Evolutionary conservation across 2,329 filamentous ascomycete genomes (phyloP), one percentile per base, ranked within the genome.

Genomic region (Aspergillus quadrilineatus): DNA sequence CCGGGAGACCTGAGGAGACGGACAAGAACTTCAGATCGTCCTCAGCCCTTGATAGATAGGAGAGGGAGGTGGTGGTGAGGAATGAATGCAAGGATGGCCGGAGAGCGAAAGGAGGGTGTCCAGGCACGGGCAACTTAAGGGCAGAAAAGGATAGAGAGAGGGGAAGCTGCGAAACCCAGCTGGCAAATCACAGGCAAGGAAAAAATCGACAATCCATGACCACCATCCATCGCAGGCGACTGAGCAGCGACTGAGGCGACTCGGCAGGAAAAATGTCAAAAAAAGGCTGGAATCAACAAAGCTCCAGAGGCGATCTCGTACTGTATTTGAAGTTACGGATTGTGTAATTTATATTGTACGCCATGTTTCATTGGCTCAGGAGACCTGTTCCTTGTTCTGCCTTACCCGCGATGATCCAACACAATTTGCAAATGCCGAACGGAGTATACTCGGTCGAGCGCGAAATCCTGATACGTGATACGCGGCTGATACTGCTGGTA

Each of bases 11-110:
- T 50, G 26, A 44, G 43, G 30, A 51, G 53, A 49, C 43, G 53
- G 57, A 52, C 45, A 46, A 30, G 43, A 56, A 55, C 52, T 59
- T 56, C 54, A 50, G 56, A 53, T 52, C 56, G 50, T 55, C 57
- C 45, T 45, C 54, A 49, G 52, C 45, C 43, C 50, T 53, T 47
- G 48, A 48, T 55, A 36, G 47, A 43, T 7, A 47, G 45, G 50
- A 34, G 41, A 50, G 47, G 42, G 47, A 49, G 47, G 41, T 48
- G 30, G 56, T 48, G 49, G 32, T 42, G 53, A 59, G 41, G 49
- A n/a, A 30, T 53, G 43, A 59, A 50, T 7, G 17, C 10, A 41
- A 60, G 44, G 51, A 54, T 59, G 34, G 15, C 50, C 37, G 9
- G 17, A 45, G 30, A 22, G n/a, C 6, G n/a, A 44, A 53, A 56